Evolutionary conservation across 805 yeast species (phyloP), one percentile per base, ranked within the genome.

Genomic region (Cyberlindnera americana): DNA sequence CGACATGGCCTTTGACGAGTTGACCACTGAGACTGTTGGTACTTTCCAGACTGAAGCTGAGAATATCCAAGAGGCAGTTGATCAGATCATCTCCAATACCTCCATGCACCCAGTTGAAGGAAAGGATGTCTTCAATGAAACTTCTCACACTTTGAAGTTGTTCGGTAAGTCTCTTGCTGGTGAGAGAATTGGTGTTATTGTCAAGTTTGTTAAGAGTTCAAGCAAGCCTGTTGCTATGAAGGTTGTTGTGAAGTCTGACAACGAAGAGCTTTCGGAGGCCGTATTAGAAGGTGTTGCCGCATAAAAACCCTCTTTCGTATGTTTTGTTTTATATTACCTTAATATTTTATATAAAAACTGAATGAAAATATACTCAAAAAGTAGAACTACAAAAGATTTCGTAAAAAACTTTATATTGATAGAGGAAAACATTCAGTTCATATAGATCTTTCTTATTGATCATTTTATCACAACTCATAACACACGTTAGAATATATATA

Each of bases 81-180:
- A 65, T 21, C 75, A 71, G 48, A 65, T 90, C 38, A 62, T 73
- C 38, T 57, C 59, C 27, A 64, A 65, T 22, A 73, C 88, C 47
- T 73, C 80, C 28, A 73, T 85, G 73, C 65, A 76, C 68, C 80
- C 96, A 24, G 67, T 86, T 54, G 95, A 85, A 47, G 86, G 85
- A 17, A 73, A 77, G 27, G 62, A 66, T 39, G 83, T 77, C 47
- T 61, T 78, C 18, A 67, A 54, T 40, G 72, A 54, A 33, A 61
- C 68, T 7, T 55, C 73, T 16, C 97, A 90, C 60, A 69, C 77
- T 11, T 71, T 93, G 66, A 89, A 88, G 66, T 67, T 89, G 54
- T 85, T 73, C 56, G 98, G 96, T 57, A 84, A 83, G 66, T 78
- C 52, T 16, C 61, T 67, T 44, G 62, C 30, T 64, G 83, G 67